A percentile compares a stretch with the other conserved stretches of the same genome.
Evolutionary conservation across 2,329 filamentous ascomycete genomes (phyloP).

Genomic region (Hirsutella minnesotensis): DNA sequence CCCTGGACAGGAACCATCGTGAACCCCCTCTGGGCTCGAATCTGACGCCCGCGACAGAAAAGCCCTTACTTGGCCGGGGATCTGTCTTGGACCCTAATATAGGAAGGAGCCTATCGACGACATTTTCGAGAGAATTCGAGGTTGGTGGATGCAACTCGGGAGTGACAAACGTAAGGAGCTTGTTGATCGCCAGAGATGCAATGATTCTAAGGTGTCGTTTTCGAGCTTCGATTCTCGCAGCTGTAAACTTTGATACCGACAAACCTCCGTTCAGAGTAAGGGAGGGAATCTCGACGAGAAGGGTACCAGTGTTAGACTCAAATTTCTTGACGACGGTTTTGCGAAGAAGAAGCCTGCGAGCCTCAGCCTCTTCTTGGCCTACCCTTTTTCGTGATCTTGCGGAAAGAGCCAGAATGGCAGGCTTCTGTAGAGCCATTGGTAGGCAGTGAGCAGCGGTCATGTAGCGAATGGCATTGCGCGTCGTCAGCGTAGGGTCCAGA

Average conservation of each 20-base stretch:
- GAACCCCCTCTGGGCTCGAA: constrained; percentile 20
- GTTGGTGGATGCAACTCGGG: constrained; percentile 33
- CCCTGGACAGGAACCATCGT: constrained; percentile 33
- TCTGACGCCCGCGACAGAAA: constrained; percentile 25
- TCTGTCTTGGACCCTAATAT: constrained; percentile 17
- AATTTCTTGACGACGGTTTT: constrained; percentile 34
- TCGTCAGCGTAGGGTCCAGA: constrained; percentile 60
- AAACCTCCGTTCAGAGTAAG: constrained; percentile 8
- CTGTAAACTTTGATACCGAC: constrained; percentile 10
- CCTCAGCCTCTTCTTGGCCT: constrained; percentile 35
- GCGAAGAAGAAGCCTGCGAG: constrained; percentile 39
- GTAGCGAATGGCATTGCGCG: constrained; percentile 69
- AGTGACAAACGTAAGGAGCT: constrained; percentile 36
- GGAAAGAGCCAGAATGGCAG: constrained; percentile 50
- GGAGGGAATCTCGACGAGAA: constrained; percentile 32
- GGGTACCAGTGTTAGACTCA: constrained; percentile 34
- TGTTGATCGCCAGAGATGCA: constrained; percentile 34
- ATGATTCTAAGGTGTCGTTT: constrained; percentile 27
- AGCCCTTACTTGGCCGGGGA: constrained; percentile 22
- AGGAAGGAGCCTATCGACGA: constrained; percentile 37
- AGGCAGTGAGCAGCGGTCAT: constrained; percentile 46
- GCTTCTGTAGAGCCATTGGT: constrained; percentile 57
- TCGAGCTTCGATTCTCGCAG: constrained; percentile 13
- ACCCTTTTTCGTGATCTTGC: constrained; percentile 34
- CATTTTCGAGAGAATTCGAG: constrained; percentile 30